Base-by-base conservation (phyloP, 768 basidiomycete species). In the Exsudoporus frostii region DNA sequence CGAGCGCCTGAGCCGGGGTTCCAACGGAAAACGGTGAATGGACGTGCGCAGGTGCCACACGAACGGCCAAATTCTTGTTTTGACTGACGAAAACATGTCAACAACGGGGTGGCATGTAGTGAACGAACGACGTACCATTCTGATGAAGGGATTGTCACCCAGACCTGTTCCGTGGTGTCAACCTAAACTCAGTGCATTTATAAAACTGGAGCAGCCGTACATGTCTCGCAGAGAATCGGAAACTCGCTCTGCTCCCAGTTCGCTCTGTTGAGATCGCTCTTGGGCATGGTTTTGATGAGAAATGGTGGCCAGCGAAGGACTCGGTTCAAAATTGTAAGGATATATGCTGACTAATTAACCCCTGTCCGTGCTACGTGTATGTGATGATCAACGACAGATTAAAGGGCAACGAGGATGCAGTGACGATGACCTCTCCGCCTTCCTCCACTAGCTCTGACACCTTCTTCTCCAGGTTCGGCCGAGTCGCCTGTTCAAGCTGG, bases 21-120 rank as follows among this genome's bases (percentile, higher is more conserved):
- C 97, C 97, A 99, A 37, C 93, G 88, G 74, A 99, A 99, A 61
- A 98, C 89, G 44, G 92, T 96, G 74, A 95, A 96, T 2, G 92
- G 97, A 22, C 97, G 82, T 3, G 94, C 93, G 67, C 97, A 99
- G 48, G 96, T 96, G 58, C 98, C 98, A 72, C 97, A 99, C 48
- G 93, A 93, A 25, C 89, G 81, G 5, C 94, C 97, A 57, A 90
- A 96, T 66, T 94, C 90, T 80, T 98, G 97, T 73, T 98, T 98
- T 7, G 92, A 92, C 96, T 98, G 87, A 88, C 88, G 90, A 48
- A 32, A 40, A 27, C 5, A 17, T 19, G 0, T 64, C 17, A 60
- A 25, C 19, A 19, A 38, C 45, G 25, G 13, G 27, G 45, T 45
- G 37, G 25, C 15, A 51, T 5, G 38, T 41, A 53, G 25, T 7